These are phyloP conservation scores for Brachypodium distachyon DNA, from an alignment of 202 grass and related monocot species.

Conservation along the genomic window DNA sequence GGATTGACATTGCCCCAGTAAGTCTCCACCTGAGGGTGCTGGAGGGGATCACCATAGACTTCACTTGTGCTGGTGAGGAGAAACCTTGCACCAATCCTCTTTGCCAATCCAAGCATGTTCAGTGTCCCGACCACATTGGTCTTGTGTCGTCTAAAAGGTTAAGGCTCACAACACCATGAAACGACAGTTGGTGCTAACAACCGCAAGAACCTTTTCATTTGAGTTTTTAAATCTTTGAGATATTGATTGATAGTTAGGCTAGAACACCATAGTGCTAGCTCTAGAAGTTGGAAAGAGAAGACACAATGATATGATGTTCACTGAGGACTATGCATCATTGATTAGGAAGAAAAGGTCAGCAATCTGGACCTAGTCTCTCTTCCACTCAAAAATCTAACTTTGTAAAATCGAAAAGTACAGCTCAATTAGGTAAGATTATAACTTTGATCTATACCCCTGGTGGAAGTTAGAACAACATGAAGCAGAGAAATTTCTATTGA, in stretches of 20 bases:
- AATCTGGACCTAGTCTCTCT: background rate
- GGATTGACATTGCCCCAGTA: constrained; percentile 89
- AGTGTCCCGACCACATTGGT: constrained; percentile 75
- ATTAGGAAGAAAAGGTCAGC: constrained; percentile 14
- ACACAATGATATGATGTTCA: background rate
- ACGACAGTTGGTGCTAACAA: background rate
- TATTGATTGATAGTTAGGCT: background rate
- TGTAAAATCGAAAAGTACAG: background rate
- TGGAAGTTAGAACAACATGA: constrained; percentile 14
- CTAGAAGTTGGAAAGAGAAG: constrained; percentile 6
- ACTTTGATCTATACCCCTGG: constrained; percentile 7
- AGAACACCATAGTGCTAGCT: background rate
- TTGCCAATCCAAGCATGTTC: constrained; percentile 79
- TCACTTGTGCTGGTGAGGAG: constrained; percentile 72
- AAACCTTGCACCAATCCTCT: constrained; percentile 65
- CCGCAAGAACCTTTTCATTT: background rate
- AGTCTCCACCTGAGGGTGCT: constrained; percentile 74
- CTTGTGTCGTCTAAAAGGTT: constrained; percentile 51
- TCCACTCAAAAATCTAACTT: background rate
- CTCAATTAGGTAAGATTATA: background rate
- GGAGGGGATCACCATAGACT: constrained; percentile 66
- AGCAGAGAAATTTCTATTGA: background rate
- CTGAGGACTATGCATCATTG: constrained; percentile 4
- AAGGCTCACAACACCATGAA: constrained; percentile 20
- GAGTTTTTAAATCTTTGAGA: background rate